Base-by-base conservation (phyloP, 306 rosid genomes). In the Mimosa pudica region DNA sequence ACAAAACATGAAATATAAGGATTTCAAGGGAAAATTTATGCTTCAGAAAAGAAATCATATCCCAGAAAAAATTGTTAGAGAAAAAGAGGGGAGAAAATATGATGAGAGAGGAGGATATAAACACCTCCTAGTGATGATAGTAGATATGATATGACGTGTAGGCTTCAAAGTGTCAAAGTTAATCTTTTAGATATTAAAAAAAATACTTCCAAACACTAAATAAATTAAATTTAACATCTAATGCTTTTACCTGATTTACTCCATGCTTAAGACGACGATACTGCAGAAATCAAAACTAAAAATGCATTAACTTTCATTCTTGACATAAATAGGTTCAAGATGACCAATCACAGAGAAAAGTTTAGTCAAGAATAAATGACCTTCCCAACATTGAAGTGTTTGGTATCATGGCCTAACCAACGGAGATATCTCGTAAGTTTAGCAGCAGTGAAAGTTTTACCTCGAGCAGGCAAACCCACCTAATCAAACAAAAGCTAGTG, bases 381-480 rank as follows among this genome's bases (percentile, higher is more conserved):
- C 99, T 95, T 95, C 79, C 99, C 99, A 82, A 95, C 92, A 78
- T 95, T 95, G 94, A 95, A 95, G 86, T 95, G 99, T 85, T 95
- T 95, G 80, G 99, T 95, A 42, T 89, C 89, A 87, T 95, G 99
- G 88, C 99, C 99, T 89, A 95, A 86, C 98, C 99, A 93, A 71
- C 98, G 99, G 73, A 95, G 96, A 82, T 95, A 95, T 88, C 99
- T 89, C 32, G 99, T 95, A 81, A 95, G 99, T 84, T 95, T 95
- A 82, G 99, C 99, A 61, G 99, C 98, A 33, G 99, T 91, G 78
- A 95, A 95, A 80, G 99, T 95, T 83, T 95, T 95, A 71, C 99
- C 99, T 79, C 99, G 97, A 77, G 99, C 99, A 79, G 99, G 99
- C 81, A 95, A 85, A 82, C 99, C 99, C 76, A 95, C 99, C 99